Conservation (phyloP, 257 asterid genomes). For the Solanum commersonii region DNA sequence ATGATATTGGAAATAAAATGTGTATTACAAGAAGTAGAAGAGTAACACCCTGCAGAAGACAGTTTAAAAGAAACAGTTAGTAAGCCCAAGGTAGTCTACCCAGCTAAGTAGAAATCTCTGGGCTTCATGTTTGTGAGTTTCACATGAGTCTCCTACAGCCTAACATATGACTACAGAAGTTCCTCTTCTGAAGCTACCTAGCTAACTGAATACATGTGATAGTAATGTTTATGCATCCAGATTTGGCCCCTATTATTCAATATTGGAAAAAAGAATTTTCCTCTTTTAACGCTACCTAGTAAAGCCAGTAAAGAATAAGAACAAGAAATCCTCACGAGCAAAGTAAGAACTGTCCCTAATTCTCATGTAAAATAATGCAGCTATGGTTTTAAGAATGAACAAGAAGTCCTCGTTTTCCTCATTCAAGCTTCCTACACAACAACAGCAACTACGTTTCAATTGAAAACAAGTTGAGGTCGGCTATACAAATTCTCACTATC, state of each 20-base stretch:
- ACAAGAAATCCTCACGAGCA: not conserved
- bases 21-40: slow-evolving; percentile 64
- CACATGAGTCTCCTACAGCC: not conserved
- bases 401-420: not conserved
- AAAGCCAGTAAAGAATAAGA: not conserved
- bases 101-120: not conserved
- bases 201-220: not conserved
- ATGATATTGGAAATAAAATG: slow-evolving; percentile 56
- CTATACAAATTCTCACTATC: not conserved
- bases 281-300: not conserved
- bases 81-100: not conserved
- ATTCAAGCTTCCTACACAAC: not conserved
- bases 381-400: not conserved
- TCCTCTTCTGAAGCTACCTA: not conserved
- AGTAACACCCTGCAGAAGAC: slow-evolving; percentile 53
- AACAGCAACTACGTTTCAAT: not conserved
- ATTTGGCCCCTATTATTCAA: not conserved
- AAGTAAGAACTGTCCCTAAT: not conserved
- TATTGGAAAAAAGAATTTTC: not conserved
- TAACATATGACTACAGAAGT: not conserved
- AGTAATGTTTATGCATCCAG: not conserved
- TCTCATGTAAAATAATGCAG: not conserved
- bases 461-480: not conserved
- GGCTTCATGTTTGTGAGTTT: not conserved
- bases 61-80: not conserved